Evolutionary conservation across 257 asterid genomes (phyloP).

Genomic region (Fraxinus excelsior): DNA sequence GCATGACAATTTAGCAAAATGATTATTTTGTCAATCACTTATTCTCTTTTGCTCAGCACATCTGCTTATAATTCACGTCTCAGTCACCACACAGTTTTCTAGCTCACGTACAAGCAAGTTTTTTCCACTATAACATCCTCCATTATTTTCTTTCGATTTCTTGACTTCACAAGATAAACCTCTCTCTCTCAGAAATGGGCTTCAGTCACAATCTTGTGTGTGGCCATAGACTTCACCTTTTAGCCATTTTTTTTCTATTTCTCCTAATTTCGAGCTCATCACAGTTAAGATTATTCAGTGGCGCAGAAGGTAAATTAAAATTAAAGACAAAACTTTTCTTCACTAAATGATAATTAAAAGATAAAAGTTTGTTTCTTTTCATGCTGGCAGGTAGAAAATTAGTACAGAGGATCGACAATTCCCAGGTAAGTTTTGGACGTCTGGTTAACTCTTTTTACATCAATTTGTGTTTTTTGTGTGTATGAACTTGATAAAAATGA

Average conservation of each 20-base stretch:
- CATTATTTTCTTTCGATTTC: constrained; percentile 1
- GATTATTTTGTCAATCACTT: constrained; percentile 19
- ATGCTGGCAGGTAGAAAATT: constrained; percentile 54
- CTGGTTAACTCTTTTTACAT: not conserved
- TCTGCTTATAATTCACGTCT: constrained; percentile 29
- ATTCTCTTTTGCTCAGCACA: not conserved
- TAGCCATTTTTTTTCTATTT: constrained; percentile 37
- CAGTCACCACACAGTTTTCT: constrained; percentile 25
- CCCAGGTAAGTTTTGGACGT: constrained; percentile 33
- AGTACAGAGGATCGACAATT: constrained; percentile 21
- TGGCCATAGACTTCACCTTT: constrained; percentile 25
- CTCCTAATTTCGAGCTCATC: constrained; percentile 39
- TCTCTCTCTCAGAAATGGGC: constrained; percentile 33
- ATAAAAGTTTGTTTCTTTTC: constrained; percentile 9
- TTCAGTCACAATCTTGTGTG: constrained; percentile 25
- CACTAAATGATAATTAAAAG: not conserved
- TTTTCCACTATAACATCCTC: not conserved
- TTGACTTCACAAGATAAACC: not conserved
- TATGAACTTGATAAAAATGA: not conserved
- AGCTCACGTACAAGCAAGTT: not conserved
- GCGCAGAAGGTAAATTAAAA: constrained; percentile 44
- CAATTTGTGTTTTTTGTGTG: not conserved
- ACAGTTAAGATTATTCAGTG: constrained; percentile 33
- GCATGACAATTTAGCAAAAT: constrained; percentile 17
- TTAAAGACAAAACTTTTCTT: not conserved